phyloP scores from a whole-genome alignment of 2,329 filamentous ascomycete genomes.

The Neocatenulostroma microsporum region DNA sequence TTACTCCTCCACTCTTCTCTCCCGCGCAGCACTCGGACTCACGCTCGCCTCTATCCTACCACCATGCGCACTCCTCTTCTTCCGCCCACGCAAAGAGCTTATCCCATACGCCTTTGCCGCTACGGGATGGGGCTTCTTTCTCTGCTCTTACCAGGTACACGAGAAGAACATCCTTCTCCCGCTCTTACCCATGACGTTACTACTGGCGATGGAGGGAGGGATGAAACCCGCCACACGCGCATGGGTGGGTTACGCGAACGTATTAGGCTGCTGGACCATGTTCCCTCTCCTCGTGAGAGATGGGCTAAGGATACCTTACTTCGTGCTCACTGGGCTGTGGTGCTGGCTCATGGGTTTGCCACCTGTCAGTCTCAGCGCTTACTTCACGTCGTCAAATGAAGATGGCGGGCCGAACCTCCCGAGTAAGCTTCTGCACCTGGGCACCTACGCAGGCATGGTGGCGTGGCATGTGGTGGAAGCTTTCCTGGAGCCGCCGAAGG shows the following conservation, averaged over 20 bases:
- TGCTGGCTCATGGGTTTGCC: slow-evolving; percentile 83
- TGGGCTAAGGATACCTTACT: slow-evolving; percentile 74
- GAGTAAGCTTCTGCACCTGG: slow-evolving; percentile 60
- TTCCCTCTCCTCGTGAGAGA: slow-evolving; percentile 84
- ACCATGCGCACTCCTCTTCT: slow-evolving; percentile 70
- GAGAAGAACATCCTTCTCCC: slow-evolving; percentile 95
- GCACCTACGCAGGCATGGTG: slow-evolving; percentile 70
- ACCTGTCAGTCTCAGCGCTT: slow-evolving; percentile 63
- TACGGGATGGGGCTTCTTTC: slow-evolving; percentile 92
- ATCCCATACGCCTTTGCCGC: slow-evolving; percentile 73
- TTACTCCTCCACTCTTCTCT: slow-evolving; percentile 64
- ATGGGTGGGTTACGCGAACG: slow-evolving; percentile 95
- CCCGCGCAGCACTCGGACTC: slow-evolving; percentile 63
- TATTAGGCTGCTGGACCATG: slow-evolving; percentile 85
- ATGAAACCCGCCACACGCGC: slow-evolving; percentile 67
- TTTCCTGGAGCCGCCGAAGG: slow-evolving; percentile 57
- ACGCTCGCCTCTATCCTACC: slow-evolving; percentile 71
- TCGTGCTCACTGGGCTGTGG: slow-evolving; percentile 79
- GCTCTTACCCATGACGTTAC: slow-evolving; percentile 82
- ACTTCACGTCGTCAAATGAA: slow-evolving; percentile 31
- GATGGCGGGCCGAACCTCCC: slow-evolving; percentile 18
- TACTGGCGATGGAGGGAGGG: slow-evolving; percentile 71
- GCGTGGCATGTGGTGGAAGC: slow-evolving; percentile 73
- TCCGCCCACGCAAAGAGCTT: slow-evolving; percentile 67
- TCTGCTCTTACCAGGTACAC: slow-evolving; percentile 97